These are phyloP conservation scores for Pleurotus tuoliensis DNA, from an alignment of 768 basidiomycete genomes.

Conservation along the genomic window DNA sequence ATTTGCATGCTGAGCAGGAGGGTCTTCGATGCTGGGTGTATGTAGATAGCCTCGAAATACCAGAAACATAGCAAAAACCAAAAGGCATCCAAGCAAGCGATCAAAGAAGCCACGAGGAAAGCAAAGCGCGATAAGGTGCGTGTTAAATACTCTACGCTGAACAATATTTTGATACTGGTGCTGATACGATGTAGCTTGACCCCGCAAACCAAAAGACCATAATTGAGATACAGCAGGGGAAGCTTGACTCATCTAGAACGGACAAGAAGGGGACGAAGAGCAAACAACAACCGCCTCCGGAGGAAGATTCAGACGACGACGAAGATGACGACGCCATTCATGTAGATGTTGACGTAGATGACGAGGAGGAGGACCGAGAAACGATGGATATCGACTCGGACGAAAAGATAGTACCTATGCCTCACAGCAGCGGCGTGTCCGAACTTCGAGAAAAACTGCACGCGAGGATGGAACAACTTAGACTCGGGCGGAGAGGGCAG, in stretches of 20 bases:
- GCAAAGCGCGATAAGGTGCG: conserved; percentile 82
- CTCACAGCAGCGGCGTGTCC: conserved; percentile 55
- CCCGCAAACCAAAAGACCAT: conserved; percentile 80
- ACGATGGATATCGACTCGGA: conserved; percentile 38
- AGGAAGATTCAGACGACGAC: conserved; percentile 29
- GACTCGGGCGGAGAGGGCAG: conserved; percentile 34
- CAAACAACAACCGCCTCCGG: conserved; percentile 33
- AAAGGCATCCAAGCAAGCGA: conserved; percentile 78
- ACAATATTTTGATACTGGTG: not conserved
- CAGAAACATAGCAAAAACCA: conserved; percentile 87
- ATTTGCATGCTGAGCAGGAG: no score
- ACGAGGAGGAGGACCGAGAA: conserved; percentile 20
- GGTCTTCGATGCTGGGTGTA: not conserved
- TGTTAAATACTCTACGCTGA: not conserved
- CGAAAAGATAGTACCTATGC: conserved; percentile 57
- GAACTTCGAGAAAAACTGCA: conserved; percentile 72
- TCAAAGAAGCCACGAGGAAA: conserved; percentile 87
- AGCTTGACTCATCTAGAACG: conserved; percentile 20
- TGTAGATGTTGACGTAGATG: conserved; percentile 8
- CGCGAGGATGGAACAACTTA: conserved; percentile 67
- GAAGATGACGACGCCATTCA: conserved; percentile 20
- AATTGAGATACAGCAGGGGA: conserved; percentile 70
- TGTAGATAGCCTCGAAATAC: conserved; percentile 59
- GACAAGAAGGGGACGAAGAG: conserved; percentile 42
- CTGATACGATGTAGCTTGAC: conserved; percentile 61